Evolutionary conservation across 805 yeast genomes (phyloP).

Genomic region (Suhomyces xylopsoci): DNA sequence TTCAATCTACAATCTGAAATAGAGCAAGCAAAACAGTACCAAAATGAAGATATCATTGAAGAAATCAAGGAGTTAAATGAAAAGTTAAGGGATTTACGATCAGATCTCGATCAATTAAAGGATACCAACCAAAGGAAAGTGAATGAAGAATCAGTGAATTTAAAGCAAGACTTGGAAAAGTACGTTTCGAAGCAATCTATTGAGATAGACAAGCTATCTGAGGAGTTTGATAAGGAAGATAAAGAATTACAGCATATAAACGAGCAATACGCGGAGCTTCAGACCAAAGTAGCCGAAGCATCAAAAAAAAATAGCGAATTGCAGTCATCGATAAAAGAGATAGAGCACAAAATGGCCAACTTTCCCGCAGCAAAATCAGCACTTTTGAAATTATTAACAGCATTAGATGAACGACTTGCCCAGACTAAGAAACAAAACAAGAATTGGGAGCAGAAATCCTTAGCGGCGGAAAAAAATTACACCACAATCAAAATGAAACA

Average conservation of each 20-base stretch:
- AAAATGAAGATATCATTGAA: constrained; percentile 18
- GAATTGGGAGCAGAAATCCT: constrained; percentile 12
- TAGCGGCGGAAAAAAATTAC: not conserved
- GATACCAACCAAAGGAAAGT: constrained; percentile 11
- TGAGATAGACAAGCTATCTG: constrained; percentile 21
- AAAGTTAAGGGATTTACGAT: constrained; percentile 6
- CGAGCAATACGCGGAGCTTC: constrained; percentile 6
- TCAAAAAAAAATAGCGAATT: constrained; percentile 4
- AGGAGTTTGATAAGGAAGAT: constrained; percentile 22
- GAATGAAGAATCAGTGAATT: constrained; percentile 13
- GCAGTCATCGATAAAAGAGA: constrained; percentile 6
- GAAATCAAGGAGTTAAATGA: constrained; percentile 17
- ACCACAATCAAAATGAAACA: constrained; percentile 18
- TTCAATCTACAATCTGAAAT: constrained; percentile 36
- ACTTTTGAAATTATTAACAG: constrained; percentile 17
- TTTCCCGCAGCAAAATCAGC: constrained; percentile 15
- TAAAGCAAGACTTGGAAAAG: constrained; percentile 16
- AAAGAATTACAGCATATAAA: constrained; percentile 15
- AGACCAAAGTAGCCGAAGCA: constrained; percentile 3
- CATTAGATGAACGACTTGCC: constrained; percentile 17
- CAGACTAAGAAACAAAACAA: constrained; percentile 16
- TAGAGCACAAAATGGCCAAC: constrained; percentile 17
- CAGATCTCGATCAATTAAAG: constrained; percentile 4
- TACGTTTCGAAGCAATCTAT: constrained; percentile 17
- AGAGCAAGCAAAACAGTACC: constrained; percentile 19